Percentiles rank a stretch among this genome's conserved stretches.
These are phyloP conservation scores for Coniochaeta prunicola DNA, from an alignment of 2,329 filamentous ascomycete species.

Conservation along the genomic window DNA sequence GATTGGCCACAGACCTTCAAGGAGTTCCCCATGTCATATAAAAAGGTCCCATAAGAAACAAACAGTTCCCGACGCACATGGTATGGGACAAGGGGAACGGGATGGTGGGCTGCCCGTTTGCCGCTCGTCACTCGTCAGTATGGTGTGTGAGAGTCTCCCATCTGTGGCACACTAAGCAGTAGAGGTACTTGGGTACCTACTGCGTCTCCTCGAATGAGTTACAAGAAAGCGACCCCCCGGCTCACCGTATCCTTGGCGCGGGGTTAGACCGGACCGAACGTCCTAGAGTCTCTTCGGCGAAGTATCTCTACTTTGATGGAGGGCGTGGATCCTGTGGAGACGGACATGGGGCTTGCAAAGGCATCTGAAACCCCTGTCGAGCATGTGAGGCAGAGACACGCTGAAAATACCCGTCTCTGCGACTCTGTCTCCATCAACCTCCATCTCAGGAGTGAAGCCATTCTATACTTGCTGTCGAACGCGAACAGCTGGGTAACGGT, in stretches of 20 bases:
- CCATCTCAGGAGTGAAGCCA: no score
- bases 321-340: not conserved
- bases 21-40: conserved; percentile 1
- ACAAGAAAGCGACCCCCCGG: not conserved
- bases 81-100: not conserved
- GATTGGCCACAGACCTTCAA: not conserved
- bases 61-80: not conserved
- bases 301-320: not conserved
- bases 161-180: not conserved
- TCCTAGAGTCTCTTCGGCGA: not conserved
- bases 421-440: not conserved
- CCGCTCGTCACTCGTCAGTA: not conserved
- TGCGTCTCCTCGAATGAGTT: not conserved
- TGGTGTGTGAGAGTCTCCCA: not conserved
- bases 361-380: not conserved
- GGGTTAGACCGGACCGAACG: not conserved
- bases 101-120: not conserved
- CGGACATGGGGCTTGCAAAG: not conserved
- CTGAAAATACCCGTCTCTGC: not conserved
- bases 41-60: not conserved
- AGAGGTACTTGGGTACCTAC: not conserved
- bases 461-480: no score
- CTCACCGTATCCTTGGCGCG: not conserved
- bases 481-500: no score
- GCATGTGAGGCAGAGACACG: not conserved